Conservation (phyloP, 129 eudicot species). For the Centaurea solstitialis region DNA sequence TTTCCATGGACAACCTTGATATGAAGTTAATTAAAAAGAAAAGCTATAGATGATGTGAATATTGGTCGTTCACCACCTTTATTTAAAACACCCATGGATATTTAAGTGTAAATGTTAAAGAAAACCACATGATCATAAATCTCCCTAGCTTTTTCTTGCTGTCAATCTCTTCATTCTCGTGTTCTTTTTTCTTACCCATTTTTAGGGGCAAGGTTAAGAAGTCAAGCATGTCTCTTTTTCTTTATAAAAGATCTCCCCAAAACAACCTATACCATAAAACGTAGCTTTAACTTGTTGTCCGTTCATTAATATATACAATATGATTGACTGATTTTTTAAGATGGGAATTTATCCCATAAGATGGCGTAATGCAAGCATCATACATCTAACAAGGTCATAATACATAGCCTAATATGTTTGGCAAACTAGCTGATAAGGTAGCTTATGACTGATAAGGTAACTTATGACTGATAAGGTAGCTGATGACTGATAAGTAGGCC, state of each 20-base stretch:
- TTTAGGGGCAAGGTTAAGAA: background rate
- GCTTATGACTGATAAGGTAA: too few relatives aligned
- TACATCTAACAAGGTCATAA: background rate
- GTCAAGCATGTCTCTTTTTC: conserved; percentile 6
- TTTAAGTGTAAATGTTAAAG: background rate
- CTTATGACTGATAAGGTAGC: too few relatives aligned
- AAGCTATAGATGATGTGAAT: background rate
- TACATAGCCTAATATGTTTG: too few relatives aligned
- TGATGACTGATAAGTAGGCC: too few relatives aligned
- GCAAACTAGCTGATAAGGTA: too few relatives aligned
- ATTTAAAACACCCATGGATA: background rate
- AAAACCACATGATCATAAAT: conserved; percentile 7
- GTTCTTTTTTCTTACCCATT: conserved; percentile 12
- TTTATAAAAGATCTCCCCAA: background rate
- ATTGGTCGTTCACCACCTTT: background rate
- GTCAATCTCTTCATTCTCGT: conserved; percentile 22
- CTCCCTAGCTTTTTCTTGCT: conserved; percentile 12
- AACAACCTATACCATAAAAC: background rate
- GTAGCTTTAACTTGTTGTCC: background rate
- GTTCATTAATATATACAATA: background rate
- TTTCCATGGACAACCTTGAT: background rate
- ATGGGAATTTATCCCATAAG: background rate
- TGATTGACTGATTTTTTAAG: background rate
- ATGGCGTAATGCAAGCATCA: background rate
- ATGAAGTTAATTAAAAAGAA: background rate